phyloP scores from a whole-genome alignment of 306 rosid genomes.

The Medicago lupulina region DNA sequence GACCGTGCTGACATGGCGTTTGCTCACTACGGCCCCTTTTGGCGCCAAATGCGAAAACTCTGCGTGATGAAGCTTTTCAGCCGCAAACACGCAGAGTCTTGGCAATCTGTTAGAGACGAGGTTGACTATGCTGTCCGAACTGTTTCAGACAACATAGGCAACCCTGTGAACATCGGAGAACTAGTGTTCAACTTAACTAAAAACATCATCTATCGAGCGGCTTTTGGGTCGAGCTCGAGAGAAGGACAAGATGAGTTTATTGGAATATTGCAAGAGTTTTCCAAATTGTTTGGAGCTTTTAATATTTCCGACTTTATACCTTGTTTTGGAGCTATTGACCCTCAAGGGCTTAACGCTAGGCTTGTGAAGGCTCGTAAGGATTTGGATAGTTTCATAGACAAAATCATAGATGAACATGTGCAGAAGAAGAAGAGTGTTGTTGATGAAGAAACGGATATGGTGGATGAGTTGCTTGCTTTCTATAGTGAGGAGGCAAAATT shows the following conservation, averaged over 20 bases:
- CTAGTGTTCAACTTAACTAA: slow-evolving; percentile 66
- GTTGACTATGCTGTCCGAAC: slow-evolving; percentile 52
- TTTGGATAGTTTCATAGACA: slow-evolving; percentile 68
- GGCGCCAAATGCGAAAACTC: slow-evolving; percentile 91
- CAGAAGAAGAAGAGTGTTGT: slow-evolving; percentile 15
- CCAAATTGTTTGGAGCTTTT: slow-evolving; percentile 85
- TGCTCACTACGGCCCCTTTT: slow-evolving; percentile 90
- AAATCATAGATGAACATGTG: slow-evolving; percentile 72
- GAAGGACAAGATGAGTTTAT: slow-evolving; percentile 85
- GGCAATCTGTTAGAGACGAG: slow-evolving; percentile 80
- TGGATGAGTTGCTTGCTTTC: slow-evolving; percentile 83
- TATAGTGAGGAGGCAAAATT: slow-evolving; percentile 52
- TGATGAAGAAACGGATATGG: slow-evolving; percentile 71
- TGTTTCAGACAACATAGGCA: slow-evolving; percentile 42
- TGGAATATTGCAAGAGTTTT: slow-evolving; percentile 76
- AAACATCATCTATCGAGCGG: slow-evolving; percentile 76
- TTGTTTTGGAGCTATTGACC: slow-evolving; percentile 61
- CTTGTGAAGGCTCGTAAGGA: slow-evolving; percentile 64
- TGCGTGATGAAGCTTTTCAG: slow-evolving; percentile 89
- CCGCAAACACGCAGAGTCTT: slow-evolving; percentile 83
- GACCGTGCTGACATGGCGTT: slow-evolving; percentile 95
- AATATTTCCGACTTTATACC: slow-evolving; percentile 81
- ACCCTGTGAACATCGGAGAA: slow-evolving; percentile 65
- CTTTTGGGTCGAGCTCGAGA: slow-evolving; percentile 62
- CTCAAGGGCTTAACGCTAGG: slow-evolving; percentile 65